Percentiles rank a stretch among this genome's conserved stretches.
These are phyloP conservation scores for Cinnamomum micranthum DNA, from an alignment of 164 flowering plant genomes.

Conservation along the genomic window DNA sequence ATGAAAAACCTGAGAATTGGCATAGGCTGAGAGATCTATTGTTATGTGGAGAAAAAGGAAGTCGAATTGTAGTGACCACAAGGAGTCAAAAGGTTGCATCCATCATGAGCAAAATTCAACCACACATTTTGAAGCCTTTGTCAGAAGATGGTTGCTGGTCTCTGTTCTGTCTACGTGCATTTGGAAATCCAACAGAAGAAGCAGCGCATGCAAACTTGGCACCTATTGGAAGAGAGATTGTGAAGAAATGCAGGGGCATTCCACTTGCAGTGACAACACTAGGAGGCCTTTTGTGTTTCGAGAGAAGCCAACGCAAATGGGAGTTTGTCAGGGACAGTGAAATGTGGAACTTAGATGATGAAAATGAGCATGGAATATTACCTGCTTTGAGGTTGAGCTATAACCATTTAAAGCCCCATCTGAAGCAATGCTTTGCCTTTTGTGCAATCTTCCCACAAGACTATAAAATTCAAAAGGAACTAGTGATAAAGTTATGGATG, in stretches of 20 bases:
- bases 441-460: slow-evolving; percentile 10
- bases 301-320: slow-evolving; percentile 1
- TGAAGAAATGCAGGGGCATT: slow-evolving; percentile 4
- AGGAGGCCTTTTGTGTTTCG: background rate
- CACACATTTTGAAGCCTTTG: background rate
- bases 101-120: background rate
- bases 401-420: background rate
- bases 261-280: slow-evolving; percentile 8
- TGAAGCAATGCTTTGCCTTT: slow-evolving; percentile 7
- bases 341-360: background rate
- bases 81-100: background rate
- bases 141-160: background rate
- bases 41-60: background rate
- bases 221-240: slow-evolving; percentile 1
- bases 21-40: background rate
- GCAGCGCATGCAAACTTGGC: background rate
- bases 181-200: background rate
- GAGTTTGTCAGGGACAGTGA: background rate
- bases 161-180: slow-evolving; percentile 9
- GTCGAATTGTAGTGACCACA: slow-evolving; percentile 10
- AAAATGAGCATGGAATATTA: background rate
- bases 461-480: background rate
- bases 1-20: slow-evolving; percentile 3
- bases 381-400: slow-evolving; percentile 8
- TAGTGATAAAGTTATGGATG: slow-evolving; percentile 5